A percentile compares a stretch with the other conserved stretches of the same genome.
phyloP scores from a whole-genome alignment of 257 asterid genomes.

The Lithospermum erythrorhizon region DNA sequence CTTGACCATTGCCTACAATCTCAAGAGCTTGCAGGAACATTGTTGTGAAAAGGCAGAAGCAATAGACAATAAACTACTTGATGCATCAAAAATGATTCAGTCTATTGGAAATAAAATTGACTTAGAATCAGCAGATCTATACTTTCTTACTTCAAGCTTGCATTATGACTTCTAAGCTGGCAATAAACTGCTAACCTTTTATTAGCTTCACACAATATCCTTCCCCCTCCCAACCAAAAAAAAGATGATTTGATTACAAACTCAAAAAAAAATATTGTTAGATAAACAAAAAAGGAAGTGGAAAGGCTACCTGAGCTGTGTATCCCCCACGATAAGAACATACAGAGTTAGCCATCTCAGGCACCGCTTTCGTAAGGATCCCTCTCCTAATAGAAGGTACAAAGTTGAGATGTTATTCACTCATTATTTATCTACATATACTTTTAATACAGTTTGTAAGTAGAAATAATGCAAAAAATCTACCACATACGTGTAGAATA shows the following conservation, averaged over 20 bases:
- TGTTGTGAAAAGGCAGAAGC: no score
- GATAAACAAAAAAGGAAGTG: constrained; percentile 8
- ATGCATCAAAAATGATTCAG: no score
- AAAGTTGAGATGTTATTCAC: constrained; percentile 14
- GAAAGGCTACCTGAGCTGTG: constrained; percentile 64
- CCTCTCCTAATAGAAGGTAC: constrained; percentile 50
- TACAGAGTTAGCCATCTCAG: constrained; percentile 51
- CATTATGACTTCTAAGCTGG: no score
- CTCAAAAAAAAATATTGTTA: not conserved
- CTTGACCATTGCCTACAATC: no score
- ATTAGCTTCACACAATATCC: no score
- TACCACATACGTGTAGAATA: constrained; percentile 70
- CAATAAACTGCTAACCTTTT: no score
- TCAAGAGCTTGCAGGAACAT: no score
- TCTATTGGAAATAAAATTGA: no score
- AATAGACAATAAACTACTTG: no score
- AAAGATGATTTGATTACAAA: not conserved
- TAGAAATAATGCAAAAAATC: constrained; percentile 3
- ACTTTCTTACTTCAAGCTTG: no score
- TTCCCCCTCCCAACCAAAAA: no score
- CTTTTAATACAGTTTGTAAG: not conserved
- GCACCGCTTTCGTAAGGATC: constrained; percentile 70
- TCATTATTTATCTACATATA: not conserved
- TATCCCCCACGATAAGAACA: constrained; percentile 85
- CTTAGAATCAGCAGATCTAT: no score